Evolutionary conservation across 345 rosid genomes (phyloP), one percentile per base, ranked within the genome.

Genomic region (Eucalyptus coolabah): DNA sequence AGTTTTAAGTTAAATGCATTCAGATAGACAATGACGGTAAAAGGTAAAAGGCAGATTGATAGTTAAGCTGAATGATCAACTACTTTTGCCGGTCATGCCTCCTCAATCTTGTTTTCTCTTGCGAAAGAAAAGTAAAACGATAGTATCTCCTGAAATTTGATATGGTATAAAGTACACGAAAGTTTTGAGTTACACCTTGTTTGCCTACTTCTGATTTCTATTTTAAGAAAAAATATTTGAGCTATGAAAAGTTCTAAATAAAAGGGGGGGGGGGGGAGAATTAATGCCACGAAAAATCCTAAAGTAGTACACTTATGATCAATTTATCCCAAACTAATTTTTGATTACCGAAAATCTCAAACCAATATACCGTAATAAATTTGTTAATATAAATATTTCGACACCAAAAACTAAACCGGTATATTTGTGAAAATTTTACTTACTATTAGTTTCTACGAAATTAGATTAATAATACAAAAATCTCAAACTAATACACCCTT

Each of bases 331-430:
- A 51, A 0, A 51, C 2, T 51, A 51, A 17, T 51, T 51, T 51
- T 51, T 51, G 0, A 51, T 17, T 51, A 1, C 9, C 4, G 0
- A 51, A 51, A 51, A 51, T 18, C 56, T 0, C 2, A 51, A 53
- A 21, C 2, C 11, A 0, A 0, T 2, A 53, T 53, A 53, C 2
- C 5, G 0, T 8, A 53, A 21, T 53, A 53, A 53, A 53, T 19
- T 53, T 53, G 2, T 2, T 53, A 53, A 21, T 21, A 53, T 53
- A 53, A 53, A 53, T 53, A 8, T 53, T 53, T 53, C 0, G 2
- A 53, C 2, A 0, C 59, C 5, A 53, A 53, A 53, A 53, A 53
- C 1, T 53, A 53, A 19, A 53, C 2, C 0, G 0, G 2, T 53
- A 53, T 0, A 19, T 53, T 21, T 19, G 2, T 53, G 11, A 53